A percentile compares a stretch with the other conserved stretches of the same genome.
phyloP scores from a whole-genome alignment of 2,329 filamentous ascomycete genomes.

The Curvularia eragrostidis region DNA sequence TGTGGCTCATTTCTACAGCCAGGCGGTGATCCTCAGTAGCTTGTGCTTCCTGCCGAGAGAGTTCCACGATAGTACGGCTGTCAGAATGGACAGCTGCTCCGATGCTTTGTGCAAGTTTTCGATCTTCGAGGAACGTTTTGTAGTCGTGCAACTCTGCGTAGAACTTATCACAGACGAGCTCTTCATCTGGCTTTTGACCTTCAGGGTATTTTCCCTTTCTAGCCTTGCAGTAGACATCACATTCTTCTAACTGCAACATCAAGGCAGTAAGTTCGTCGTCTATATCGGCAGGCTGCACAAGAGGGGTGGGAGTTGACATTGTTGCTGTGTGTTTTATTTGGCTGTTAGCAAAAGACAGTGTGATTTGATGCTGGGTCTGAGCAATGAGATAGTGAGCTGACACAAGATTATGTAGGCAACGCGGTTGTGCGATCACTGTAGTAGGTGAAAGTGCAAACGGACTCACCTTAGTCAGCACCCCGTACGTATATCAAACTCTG shows the following conservation, averaged over 20 bases:
- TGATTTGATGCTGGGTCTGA: no score
- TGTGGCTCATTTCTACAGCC: slow-evolving; percentile 22
- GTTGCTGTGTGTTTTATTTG: neutral
- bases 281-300: neutral
- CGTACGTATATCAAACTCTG: no score
- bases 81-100: slow-evolving; percentile 33
- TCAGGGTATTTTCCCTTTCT: slow-evolving; percentile 31
- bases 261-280: slow-evolving; percentile 38
- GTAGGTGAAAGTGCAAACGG: no score
- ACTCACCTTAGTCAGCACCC: no score
- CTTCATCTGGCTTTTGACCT: slow-evolving; percentile 22
- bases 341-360: no score
- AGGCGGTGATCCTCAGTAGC: slow-evolving; percentile 23
- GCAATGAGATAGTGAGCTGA: no score
- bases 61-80: slow-evolving; percentile 18
- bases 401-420: no score
- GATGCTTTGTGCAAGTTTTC: slow-evolving; percentile 33
- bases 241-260: slow-evolving; percentile 36
- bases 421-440: no score
- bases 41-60: slow-evolving; percentile 20
- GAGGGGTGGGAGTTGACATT: neutral
- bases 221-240: slow-evolving; percentile 7
- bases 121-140: slow-evolving; percentile 24
- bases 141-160: slow-evolving; percentile 24
- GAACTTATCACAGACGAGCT: slow-evolving; percentile 28